Percentiles rank a stretch among this genome's conserved stretches.
phyloP scores from a whole-genome alignment of 2,329 filamentous ascomycete species.

The Curvularia sp. region DNA sequence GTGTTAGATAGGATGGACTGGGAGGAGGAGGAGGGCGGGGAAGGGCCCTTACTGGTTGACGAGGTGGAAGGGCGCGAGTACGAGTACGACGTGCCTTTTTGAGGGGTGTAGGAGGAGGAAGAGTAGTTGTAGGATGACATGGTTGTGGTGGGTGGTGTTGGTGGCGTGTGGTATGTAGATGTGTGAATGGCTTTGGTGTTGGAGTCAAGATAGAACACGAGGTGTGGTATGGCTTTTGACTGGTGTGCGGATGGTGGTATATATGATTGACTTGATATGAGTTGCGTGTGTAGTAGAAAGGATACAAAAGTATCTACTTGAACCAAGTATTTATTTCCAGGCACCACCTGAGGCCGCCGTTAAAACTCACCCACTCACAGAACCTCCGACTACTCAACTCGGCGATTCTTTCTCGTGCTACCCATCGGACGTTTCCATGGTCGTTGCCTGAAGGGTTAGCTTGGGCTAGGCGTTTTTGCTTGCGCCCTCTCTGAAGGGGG shows the following conservation, averaged over 20 bases:
- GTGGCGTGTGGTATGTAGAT: not conserved
- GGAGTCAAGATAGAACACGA: not conserved
- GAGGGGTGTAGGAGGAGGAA: not conserved
- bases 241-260: not conserved
- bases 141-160: not conserved
- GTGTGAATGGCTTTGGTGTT: not conserved
- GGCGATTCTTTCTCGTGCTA: not conserved
- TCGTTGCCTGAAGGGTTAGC: slow-evolving; percentile 38
- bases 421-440: slow-evolving; percentile 34
- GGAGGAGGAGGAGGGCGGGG: not conserved
- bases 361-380: slow-evolving; percentile 28
- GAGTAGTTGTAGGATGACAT: not conserved
- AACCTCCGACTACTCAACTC: not conserved
- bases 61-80: slow-evolving; percentile 22
- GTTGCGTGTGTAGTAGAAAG: slow-evolving; percentile 14
- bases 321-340: slow-evolving; percentile 37
- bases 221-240: not conserved
- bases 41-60: not conserved
- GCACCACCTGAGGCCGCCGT: slow-evolving; percentile 45
- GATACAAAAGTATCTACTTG: slow-evolving; percentile 15
- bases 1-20: slow-evolving; percentile 26
- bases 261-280: slow-evolving; percentile 1
- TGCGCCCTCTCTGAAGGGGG: slow-evolving; percentile 30
- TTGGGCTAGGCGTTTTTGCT: slow-evolving; percentile 13
- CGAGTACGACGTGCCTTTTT: slow-evolving; percentile 16